phyloP scores from a whole-genome alignment of 1,139 yeast species.

The Debaryomyces sp. region DNA sequence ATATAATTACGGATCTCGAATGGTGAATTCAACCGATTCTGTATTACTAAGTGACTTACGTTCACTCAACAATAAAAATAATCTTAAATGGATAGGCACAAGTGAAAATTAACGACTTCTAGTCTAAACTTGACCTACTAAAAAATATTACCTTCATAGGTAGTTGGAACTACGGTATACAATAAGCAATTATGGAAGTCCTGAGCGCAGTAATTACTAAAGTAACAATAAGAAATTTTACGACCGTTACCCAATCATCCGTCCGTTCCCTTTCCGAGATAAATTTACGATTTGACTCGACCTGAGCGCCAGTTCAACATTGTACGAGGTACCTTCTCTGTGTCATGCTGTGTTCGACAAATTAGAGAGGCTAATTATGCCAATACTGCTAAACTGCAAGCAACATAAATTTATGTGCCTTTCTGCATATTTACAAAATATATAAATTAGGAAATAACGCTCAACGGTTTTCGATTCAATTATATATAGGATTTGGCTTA shows the following conservation, averaged over 20 bases:
- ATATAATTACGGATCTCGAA: background rate
- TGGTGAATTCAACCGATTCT: background rate
- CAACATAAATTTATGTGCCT: background rate
- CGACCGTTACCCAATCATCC: background rate
- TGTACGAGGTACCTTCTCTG: background rate
- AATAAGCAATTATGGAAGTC: background rate
- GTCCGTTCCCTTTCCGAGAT: background rate
- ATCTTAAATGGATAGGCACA: background rate
- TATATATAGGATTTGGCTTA: background rate
- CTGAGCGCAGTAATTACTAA: background rate
- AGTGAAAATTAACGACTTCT: conserved; percentile 6
- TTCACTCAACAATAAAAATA: conserved; percentile 3
- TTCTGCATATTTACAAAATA: conserved; percentile 3
- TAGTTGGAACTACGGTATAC: conserved; percentile 1
- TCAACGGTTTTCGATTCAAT: conserved; percentile 4
- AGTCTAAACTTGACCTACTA: conserved; percentile 5
- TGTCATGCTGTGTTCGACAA: background rate
- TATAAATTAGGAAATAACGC: background rate
- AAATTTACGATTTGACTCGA: background rate
- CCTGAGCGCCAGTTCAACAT: background rate
- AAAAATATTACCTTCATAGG: conserved; percentile 5
- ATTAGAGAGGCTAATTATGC: background rate
- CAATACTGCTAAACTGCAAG: background rate
- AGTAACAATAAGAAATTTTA: background rate
- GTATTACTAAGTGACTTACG: conserved; percentile 1